These are phyloP conservation scores for Aureobasidium sp. DNA, from an alignment of 2,329 filamentous ascomycete genomes.

Conservation along the genomic window DNA sequence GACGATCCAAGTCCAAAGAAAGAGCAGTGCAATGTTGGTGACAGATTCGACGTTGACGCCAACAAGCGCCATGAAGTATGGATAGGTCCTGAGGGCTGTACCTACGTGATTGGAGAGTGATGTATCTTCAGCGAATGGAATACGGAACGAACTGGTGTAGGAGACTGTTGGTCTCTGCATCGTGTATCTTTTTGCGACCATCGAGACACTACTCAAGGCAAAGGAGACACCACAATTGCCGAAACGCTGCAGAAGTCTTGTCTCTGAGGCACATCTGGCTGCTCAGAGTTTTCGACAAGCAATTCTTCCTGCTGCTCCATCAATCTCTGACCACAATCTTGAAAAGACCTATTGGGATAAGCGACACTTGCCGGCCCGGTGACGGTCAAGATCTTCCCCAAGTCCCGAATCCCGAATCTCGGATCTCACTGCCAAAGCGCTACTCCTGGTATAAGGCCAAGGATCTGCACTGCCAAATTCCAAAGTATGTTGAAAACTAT, in stretches of 20 bases:
- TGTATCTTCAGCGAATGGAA: neutral
- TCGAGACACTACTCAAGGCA: neutral
- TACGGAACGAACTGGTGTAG: too few species aligned
- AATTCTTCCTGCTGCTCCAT: neutral
- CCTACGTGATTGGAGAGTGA: constrained; percentile 54
- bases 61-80: constrained; percentile 59
- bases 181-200: neutral
- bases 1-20: constrained; percentile 47
- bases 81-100: constrained; percentile 58
- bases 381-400: too few species aligned
- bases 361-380: too few species aligned
- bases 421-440: too few species aligned
- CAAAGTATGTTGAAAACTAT: neutral
- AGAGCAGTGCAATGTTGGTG: constrained; percentile 51
- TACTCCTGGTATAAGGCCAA: neutral
- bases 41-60: constrained; percentile 58
- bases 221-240: too few species aligned
- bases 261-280: neutral
- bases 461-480: neutral
- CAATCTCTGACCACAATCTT: neutral
- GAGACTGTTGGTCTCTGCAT: neutral
- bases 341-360: too few species aligned
- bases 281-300: neutral
- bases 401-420: too few species aligned
- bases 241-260: neutral